Percentiles rank a stretch among this genome's conserved stretches.
phyloP scores from a whole-genome alignment of 2,329 filamentous ascomycete species.

The Aspergillus luchuensis region DNA sequence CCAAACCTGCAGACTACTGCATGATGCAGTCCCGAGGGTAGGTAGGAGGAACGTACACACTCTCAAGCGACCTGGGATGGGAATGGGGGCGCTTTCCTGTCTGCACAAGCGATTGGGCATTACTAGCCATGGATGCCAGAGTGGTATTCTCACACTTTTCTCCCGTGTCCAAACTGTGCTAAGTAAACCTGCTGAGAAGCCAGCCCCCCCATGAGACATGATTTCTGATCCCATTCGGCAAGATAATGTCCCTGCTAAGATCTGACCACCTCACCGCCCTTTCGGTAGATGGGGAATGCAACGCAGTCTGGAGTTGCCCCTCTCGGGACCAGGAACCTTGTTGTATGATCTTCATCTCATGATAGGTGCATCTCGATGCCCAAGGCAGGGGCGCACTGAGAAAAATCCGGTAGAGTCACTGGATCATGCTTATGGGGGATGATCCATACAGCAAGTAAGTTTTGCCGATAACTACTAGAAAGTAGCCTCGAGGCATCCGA shows the following conservation, averaged over 20 bases:
- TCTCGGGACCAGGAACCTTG: neutral
- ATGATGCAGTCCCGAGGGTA: slow-evolving; percentile 1
- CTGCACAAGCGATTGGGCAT: slow-evolving; percentile 9
- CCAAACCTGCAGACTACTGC: slow-evolving; percentile 8
- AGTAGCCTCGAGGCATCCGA: neutral
- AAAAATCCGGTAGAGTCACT: neutral
- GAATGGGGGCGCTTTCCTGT: slow-evolving; percentile 1
- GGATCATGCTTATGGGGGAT: neutral
- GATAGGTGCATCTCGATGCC: neutral
- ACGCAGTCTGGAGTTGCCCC: slow-evolving; percentile 3
- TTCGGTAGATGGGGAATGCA: neutral
- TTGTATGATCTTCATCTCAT: slow-evolving; percentile 4
- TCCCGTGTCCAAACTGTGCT: slow-evolving; percentile 8
- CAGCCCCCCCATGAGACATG: neutral
- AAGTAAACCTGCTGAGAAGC: neutral
- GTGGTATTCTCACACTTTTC: neutral
- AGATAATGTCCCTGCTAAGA: slow-evolving; percentile 5
- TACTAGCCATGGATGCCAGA: slow-evolving; percentile 11
- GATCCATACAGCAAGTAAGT: neutral
- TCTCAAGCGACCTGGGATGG: neutral
- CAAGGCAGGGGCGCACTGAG: neutral
- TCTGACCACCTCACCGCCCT: slow-evolving; percentile 10
- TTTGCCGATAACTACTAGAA: neutral
- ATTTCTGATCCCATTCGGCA: neutral
- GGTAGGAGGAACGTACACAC: neutral